Evolutionary conservation across 148 eudicot genomes (phyloP).

Genomic region (Cornus controversa): DNA sequence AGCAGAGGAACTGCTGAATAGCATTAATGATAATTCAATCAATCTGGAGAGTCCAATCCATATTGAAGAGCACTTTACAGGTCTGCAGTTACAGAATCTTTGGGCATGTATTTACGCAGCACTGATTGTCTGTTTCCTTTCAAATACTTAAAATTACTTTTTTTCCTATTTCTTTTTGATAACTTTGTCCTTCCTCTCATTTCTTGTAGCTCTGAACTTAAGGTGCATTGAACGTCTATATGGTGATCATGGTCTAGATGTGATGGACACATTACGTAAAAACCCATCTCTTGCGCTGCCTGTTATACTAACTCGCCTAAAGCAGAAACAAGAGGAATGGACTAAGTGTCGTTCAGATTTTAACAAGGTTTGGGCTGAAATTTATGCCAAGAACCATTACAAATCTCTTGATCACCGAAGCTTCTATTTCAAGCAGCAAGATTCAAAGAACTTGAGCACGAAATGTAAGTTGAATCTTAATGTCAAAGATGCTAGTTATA

Average conservation of each 20-base stretch:
- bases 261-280: constrained; percentile 77
- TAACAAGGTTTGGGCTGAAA: constrained; percentile 95
- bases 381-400: constrained; percentile 88
- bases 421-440: constrained; percentile 99
- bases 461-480: constrained; percentile 60
- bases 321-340: constrained; percentile 98
- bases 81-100: constrained; percentile 29
- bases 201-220: constrained; percentile 64
- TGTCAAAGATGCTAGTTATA: not conserved
- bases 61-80: constrained; percentile 79
- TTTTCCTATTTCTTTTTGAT: not conserved
- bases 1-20: constrained; percentile 73
- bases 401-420: constrained; percentile 98
- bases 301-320: constrained; percentile 79
- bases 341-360: constrained; percentile 79
- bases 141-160: not conserved
- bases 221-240: constrained; percentile 96
- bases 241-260: constrained; percentile 95
- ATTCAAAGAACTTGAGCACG: constrained; percentile 87
- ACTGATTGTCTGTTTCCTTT: not conserved
- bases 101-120: not conserved
- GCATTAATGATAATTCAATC: constrained; percentile 45
- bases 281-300: constrained; percentile 68
- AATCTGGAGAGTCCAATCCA: constrained; percentile 49
- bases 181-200: constrained; percentile 7